These are phyloP conservation scores for Nematodospora anomalae DNA, from an alignment of 1,139 yeast species.

Conservation along the genomic window DNA sequence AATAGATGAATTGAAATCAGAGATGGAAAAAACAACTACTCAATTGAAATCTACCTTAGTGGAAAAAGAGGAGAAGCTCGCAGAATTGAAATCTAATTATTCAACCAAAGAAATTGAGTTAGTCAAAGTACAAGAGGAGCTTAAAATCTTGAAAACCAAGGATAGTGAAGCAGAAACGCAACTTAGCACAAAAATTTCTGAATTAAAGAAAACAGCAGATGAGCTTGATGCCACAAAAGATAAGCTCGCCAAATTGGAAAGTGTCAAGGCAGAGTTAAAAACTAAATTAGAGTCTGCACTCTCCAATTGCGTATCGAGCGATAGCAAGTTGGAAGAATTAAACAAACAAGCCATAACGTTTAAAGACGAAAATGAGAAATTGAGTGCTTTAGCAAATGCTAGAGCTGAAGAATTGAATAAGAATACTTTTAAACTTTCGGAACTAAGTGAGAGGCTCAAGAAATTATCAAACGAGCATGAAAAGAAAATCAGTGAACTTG, in stretches of 20 bases:
- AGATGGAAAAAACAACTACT: constrained; percentile 2
- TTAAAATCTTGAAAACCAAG: background rate
- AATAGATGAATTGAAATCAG: constrained; percentile 3
- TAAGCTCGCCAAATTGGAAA: constrained; percentile 1
- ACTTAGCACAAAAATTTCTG: background rate
- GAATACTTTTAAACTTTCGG: constrained; percentile 1
- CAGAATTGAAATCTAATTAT: constrained; percentile 4
- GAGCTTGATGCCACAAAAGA: constrained; percentile 1
- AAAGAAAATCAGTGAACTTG: constrained; percentile 1
- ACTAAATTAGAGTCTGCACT: constrained; percentile 7
- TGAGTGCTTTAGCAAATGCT: constrained; percentile 7
- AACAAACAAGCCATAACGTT: constrained; percentile 17
- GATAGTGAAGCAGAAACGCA: constrained; percentile 1
- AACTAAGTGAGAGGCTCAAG: constrained; percentile 5
- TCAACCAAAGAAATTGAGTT: constrained; percentile 1
- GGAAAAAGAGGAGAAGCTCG: constrained; percentile 2
- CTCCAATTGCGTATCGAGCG: constrained; percentile 1
- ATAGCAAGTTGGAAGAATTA: constrained; percentile 7
- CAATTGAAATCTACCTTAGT: background rate
- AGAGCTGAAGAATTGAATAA: constrained; percentile 3
- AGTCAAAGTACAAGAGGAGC: background rate
- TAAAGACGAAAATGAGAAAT: constrained; percentile 9
- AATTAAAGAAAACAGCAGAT: constrained; percentile 1
- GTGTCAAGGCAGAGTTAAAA: constrained; percentile 6
- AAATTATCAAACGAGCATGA: constrained; percentile 9